Base-by-base conservation (phyloP, 352 stramenopile species). In the Phytophthora multivora region DNA sequence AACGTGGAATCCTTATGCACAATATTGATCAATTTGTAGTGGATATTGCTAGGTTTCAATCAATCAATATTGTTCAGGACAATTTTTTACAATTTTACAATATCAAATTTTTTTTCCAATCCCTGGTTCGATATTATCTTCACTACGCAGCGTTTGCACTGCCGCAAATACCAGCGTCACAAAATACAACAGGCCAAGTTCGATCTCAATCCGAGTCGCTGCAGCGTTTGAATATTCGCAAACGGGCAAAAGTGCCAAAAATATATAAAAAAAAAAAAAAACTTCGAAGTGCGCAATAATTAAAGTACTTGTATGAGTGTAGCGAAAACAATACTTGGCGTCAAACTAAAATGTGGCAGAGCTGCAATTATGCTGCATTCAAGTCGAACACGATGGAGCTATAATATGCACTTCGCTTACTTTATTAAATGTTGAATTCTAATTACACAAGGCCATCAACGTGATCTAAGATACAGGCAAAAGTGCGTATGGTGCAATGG, bases 1-100 rank as follows among this genome's bases (percentile, higher is more conserved):
- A 31, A 48, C 7, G 11, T 21, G 21, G 15, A 31, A 28, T 39
- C 8, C n/a, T 28, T 35, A 5, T 15, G n/a, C n/a, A 11, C 45
- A 52, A 42, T 52, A 52, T 25, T 31, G 45, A 40, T n/a, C 45
- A 52, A 40, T 52, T 26, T 6, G 15, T 52, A 31, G 21, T 41
- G 28, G n/a, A 42, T 16, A 52, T 41, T 39, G 45, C 5, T 1
- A 16, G 10, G 8, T 5, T n/a, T 30, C 2, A 4, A 26, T 18
- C 45, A 52, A 41, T 52, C 45, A 52, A 52, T 52, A 52, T 52
- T 52, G 26, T 41, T 15, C n/a, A n/a, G 8, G 13, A 52, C 45
- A 52, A 52, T n/a, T 52, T 30, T 13, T 40, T 9, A 15, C 45
- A 52, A 40, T 41, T 2, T 18, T 40, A 39, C 26, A 52, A 42